Conservation (phyloP, 1,284 basidiomycete species). For the Ceratobasidium theobromae region DNA sequence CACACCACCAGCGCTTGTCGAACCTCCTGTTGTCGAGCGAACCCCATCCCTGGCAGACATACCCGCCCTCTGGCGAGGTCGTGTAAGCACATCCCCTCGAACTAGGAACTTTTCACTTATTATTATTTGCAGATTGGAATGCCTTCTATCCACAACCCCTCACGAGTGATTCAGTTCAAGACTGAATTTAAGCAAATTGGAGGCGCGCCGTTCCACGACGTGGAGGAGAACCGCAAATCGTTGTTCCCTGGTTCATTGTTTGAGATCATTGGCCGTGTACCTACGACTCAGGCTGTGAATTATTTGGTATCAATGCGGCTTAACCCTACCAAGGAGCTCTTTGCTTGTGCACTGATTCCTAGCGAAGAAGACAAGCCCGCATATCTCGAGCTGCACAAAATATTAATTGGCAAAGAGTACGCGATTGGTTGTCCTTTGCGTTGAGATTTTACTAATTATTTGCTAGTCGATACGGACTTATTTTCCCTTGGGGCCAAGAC, state of each 20-base stretch:
- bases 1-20: slow-evolving; percentile 48
- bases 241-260: slow-evolving; percentile 60
- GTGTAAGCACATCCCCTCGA: slow-evolving; percentile 49
- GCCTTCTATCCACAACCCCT: slow-evolving; percentile 48
- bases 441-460: neutral
- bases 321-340: slow-evolving; percentile 75
- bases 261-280: slow-evolving; percentile 79
- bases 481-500: slow-evolving; percentile 78
- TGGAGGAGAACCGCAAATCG: slow-evolving; percentile 48
- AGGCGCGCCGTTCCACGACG: slow-evolving; percentile 18
- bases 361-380: slow-evolving; percentile 50
- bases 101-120: neutral
- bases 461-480: slow-evolving; percentile 76
- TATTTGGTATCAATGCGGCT: slow-evolving; percentile 75
- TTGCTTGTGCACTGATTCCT: slow-evolving; percentile 71
- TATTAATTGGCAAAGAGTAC: slow-evolving; percentile 73
- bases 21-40: slow-evolving; percentile 41
- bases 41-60: slow-evolving; percentile 40
- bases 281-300: slow-evolving; percentile 67
- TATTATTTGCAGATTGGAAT: slow-evolving; percentile 59
- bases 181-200: slow-evolving; percentile 28
- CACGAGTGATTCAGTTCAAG: slow-evolving; percentile 23
- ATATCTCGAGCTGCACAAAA: slow-evolving; percentile 66
- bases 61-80: slow-evolving; percentile 68
- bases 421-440: slow-evolving; percentile 41